Base-by-base conservation (phyloP, 2,329 filamentous ascomycete genomes). In the Trichoderma afroharzianum region DNA sequence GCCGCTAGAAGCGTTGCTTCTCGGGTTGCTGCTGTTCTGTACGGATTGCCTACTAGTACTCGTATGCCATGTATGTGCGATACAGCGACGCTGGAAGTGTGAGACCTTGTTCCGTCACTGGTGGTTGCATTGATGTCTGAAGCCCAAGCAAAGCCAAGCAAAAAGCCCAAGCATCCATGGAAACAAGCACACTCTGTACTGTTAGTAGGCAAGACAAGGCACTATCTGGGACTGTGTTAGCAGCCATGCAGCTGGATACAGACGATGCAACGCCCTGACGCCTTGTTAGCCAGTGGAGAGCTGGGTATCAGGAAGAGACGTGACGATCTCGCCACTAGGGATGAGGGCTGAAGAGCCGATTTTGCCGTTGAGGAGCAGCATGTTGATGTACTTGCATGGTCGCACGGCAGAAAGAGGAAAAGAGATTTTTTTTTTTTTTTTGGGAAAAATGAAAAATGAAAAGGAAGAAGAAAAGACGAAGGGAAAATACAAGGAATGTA, bases 1-100 rank as follows among this genome's bases (percentile, higher is more conserved):
- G 53, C 64, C 64, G 64, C 53, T 68, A 68, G 64, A 68, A 68
- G 55, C 64, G 64, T 70, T 70, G 63, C 63, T 26, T 24, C 3
- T 53, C 43, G n/a, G 21, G 5, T 50, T 50, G 55, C 26, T 33
- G 28, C 57, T 53, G 26, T 28, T 24, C 47, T 50, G 43, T 24
- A n/a, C n/a, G n/a, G n/a, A n/a, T n/a, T n/a, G n/a, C n/a, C n/a
- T n/a, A n/a, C n/a, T n/a, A n/a, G n/a, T n/a, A 21, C 36, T 36
- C 33, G 33, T 36, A 36, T 39, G 14, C 14, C 11, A 3, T 39
- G 36, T 18, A 1, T 39, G 36, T 18, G 3, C 14, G 36, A 39
- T 39, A 39, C 6, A 39, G 15, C 6, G 36, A 8, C 15, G 15
- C 15, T 15, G 36, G 36, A 39, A 39, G 15, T 7, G 3, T 39